Conservation (phyloP, 1,284 basidiomycete species). For the Ceratobasidium sp. region DNA sequence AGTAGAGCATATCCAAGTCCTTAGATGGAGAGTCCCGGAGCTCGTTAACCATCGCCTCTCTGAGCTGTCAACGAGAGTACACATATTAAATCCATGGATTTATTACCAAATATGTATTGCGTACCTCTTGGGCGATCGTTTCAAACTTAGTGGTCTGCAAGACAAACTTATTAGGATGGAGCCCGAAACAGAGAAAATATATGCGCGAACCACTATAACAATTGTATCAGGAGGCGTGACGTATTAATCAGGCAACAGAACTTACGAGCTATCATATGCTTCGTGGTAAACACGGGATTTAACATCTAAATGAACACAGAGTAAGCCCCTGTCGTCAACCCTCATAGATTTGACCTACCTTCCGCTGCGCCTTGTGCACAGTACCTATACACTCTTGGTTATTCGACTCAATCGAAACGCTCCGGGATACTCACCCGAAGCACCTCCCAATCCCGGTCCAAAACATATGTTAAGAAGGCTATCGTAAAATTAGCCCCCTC, state of each 20-base stretch:
- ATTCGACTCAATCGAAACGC: not conserved
- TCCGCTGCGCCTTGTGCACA: conserved; percentile 31
- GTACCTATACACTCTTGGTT: not conserved
- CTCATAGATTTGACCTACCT: not conserved
- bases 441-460: conserved; percentile 8
- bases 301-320: conserved; percentile 6
- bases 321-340: not conserved
- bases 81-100: too few species aligned
- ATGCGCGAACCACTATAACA: too few species aligned
- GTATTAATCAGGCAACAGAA: not conserved
- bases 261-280: conserved; percentile 34
- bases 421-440: not conserved
- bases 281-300: conserved; percentile 30
- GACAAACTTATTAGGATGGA: not conserved
- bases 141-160: not conserved
- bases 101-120: not conserved
- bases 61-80: not conserved
- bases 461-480: not conserved
- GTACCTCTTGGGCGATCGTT: not conserved
- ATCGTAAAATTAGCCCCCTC: too few species aligned
- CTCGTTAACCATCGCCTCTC: not conserved
- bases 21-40: not conserved
- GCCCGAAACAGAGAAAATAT: too few species aligned
- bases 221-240: too few species aligned
- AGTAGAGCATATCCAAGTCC: conserved; percentile 8